Evolutionary conservation across 176 grass and related monocot genomes (phyloP), one percentile per base, ranked within the genome.

Genomic region (Phoenix dactylifera): DNA sequence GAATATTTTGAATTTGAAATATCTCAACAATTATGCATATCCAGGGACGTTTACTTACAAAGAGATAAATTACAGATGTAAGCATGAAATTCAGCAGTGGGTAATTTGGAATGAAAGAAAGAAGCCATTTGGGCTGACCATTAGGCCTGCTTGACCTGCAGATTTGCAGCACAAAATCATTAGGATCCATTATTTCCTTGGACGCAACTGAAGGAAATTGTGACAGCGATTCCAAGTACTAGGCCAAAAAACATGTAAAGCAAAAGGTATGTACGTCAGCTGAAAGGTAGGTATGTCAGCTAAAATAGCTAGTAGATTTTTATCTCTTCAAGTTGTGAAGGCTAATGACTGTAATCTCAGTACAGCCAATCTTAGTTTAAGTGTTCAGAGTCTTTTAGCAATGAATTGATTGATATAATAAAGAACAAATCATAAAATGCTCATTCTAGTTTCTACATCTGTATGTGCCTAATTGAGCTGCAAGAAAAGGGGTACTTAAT

Each of bases 71-170:
- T 52, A 62, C 58, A 58, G 60, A 58, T 6, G 67, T 66, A 25
- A 79, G 67, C 29, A 79, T 52, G 68, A 79, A 79, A 65, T 79
- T 79, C 25, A 79, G 61, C 53, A 79, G 59, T 16, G 76, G 76
- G 60, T 79, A 79, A 79, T 79, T 67, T 59, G 76, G 76, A 63
- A 79, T 71, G 35, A 79, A 72, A 20, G 59, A 72, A 72, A 79
- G 76, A 71, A 79, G 76, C 76, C 68, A 67, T 61, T 72, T 79
- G 22, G 76, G 76, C 32, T 72, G 76, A 50, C 76, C 76, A 60
- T 79, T 79, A 12, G 76, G 76, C 76, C 65, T 26, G 29, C 68
- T 51, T 22, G 76, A 72, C 68, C 76, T 79, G 76, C 49, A 66
- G 51, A 50, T 54, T 66, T 68, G 35, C 9, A 55, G 49, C 57